Percentiles rank a stretch among this genome's conserved stretches.
These are phyloP conservation scores for Wallacemonas sp. DNA, from an alignment of 208 protist genomes.

Conservation along the genomic window DNA sequence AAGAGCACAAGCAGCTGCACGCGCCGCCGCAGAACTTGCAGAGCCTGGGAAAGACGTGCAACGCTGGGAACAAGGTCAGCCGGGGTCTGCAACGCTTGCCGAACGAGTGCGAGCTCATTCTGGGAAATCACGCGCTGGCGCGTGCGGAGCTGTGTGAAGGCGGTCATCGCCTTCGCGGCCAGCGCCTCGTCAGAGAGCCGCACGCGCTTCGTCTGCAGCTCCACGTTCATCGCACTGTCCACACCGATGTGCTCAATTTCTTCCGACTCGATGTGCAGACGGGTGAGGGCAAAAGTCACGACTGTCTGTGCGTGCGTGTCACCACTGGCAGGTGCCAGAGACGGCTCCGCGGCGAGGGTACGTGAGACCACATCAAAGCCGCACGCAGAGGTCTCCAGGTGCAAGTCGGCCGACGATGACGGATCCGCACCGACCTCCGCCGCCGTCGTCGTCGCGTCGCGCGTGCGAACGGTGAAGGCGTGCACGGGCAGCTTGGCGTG, in stretches of 20 bases:
- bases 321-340: too few relatives aligned
- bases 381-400: background rate
- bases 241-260: slow-evolving; percentile 27
- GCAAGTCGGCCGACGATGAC: background rate
- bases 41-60: slow-evolving; percentile 11
- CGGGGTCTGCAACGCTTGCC: slow-evolving; percentile 4
- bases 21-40: slow-evolving; percentile 26
- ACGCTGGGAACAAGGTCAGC: slow-evolving; percentile 3
- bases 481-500: slow-evolving; percentile 7
- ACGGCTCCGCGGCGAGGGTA: background rate
- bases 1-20: slow-evolving; percentile 27
- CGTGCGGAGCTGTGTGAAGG: background rate
- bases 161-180: background rate
- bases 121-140: background rate
- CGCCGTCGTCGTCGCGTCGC: background rate
- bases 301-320: too few relatives aligned
- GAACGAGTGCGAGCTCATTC: background rate
- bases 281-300: background rate
- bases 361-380: background rate
- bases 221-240: slow-evolving; percentile 20
- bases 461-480: slow-evolving; percentile 2
- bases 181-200: background rate
- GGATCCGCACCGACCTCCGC: background rate
- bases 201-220: slow-evolving; percentile 4
- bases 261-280: slow-evolving; percentile 20